Evolutionary conservation across 768 basidiomycete species (phyloP), one percentile per base, ranked within the genome.

Genomic region (Pleurotus giganteus): DNA sequence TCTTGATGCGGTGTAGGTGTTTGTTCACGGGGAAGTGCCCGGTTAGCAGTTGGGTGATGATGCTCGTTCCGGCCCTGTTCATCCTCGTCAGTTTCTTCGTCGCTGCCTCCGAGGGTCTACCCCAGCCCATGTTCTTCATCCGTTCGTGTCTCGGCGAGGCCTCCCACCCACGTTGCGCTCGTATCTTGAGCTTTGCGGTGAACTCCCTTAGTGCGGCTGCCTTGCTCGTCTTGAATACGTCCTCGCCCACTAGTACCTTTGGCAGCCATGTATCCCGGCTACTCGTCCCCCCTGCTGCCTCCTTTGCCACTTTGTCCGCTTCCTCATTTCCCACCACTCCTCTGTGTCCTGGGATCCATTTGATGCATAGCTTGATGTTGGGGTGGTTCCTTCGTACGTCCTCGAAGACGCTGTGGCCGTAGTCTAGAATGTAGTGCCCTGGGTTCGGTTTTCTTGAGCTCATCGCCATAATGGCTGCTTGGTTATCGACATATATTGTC

Each of bases 271-370:
- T 44, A 17, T 19, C 12, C 43, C 15, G 3, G 55, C 47, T 27
- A 27, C 26, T 23, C 5, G 17, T n/a, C 27, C 37, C 56, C 34
- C 29, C n/a, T 8, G 60, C 57, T 29, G 68, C 68, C 13, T 50
- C 24, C 52, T 64, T 67, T 2, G 65, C 68, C 31, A 49, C 41
- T 13, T 46, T 24, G 36, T 69, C 68, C 5, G 61, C 63, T 8
- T 11, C 23, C 47, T 69, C 58, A 24, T 69, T 69, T 1, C 69
- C 69, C 11, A 28, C 47, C 4, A 69, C n/a, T n/a, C n/a, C n/a
- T n/a, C n/a, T n/a, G n/a, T n/a, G n/a, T n/a, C n/a, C n/a, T n/a
- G n/a, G n/a, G 3, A 57, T 59, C 68, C 68, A 69, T 1, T 21
- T 36, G 3, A 66, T 19, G 1, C 4, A 26, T 0, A 65, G n/a